Conservation (phyloP, 1,284 basidiomycete genomes). For the Pseudozyma sp. region DNA sequence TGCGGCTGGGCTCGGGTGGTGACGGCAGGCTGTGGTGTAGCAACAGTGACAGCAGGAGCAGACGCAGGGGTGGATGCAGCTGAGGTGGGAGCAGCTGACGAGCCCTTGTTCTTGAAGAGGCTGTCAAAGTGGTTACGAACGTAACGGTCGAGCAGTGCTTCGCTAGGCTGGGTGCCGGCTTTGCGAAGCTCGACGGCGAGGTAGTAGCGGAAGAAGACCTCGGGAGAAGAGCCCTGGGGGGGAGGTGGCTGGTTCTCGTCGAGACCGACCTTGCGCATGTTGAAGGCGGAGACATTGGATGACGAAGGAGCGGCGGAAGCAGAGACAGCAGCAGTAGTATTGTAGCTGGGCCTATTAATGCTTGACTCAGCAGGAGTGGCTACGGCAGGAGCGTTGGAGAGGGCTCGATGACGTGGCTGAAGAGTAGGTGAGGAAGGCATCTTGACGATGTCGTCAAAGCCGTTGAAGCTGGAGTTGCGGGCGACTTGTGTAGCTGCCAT, state of each 20-base stretch:
- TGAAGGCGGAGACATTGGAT: constrained; percentile 25
- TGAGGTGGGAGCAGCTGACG: background rate
- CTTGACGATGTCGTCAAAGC: constrained; percentile 54
- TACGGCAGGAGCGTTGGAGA: constrained; percentile 11
- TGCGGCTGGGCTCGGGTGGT: constrained; percentile 2
- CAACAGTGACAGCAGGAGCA: background rate
- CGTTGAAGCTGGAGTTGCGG: constrained; percentile 44
- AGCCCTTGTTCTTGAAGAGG: constrained; percentile 50
- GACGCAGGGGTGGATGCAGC: constrained; percentile 1
- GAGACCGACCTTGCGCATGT: constrained; percentile 54
- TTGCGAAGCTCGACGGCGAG: constrained; percentile 62
- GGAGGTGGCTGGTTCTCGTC: constrained; percentile 57
- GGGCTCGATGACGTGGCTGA: constrained; percentile 30
- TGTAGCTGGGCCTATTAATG: background rate
- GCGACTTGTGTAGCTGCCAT: constrained; percentile 55
- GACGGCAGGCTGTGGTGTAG: background rate
- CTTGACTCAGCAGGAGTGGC: too few species aligned
- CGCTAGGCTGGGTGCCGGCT: constrained; percentile 58
- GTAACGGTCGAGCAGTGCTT: constrained; percentile 59
- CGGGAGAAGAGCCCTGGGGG: constrained; percentile 51
- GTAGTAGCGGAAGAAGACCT: constrained; percentile 61
- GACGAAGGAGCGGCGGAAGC: constrained; percentile 4
- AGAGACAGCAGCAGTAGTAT: background rate
- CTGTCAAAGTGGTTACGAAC: constrained; percentile 64
- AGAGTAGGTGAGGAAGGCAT: constrained; percentile 44